Percentiles rank a stretch among this genome's conserved stretches.
phyloP scores from a whole-genome alignment of 192 early-diverging fungal genomes.

The Pilobolus umbonatus region DNA sequence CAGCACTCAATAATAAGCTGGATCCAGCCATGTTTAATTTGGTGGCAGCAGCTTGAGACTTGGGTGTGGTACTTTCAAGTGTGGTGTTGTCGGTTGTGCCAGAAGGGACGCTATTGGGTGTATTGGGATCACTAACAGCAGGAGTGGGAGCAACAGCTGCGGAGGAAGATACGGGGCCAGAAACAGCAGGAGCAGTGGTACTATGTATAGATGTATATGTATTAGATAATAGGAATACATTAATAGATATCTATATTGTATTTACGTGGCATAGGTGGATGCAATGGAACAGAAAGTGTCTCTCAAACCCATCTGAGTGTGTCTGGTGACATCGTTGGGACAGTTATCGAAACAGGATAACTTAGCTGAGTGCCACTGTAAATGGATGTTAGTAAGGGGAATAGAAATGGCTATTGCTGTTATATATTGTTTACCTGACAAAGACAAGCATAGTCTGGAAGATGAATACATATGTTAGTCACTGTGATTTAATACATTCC shows the following conservation, averaged over 20 bases:
- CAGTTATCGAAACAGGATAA: slow-evolving; percentile 29
- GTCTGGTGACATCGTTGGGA: slow-evolving; percentile 4
- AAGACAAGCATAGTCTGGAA: slow-evolving; percentile 29
- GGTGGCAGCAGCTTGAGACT: too few species aligned
- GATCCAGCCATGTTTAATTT: not conserved
- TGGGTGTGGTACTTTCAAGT: not conserved
- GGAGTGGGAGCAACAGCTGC: not conserved
- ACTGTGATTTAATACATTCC: not conserved
- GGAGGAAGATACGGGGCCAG: not conserved
- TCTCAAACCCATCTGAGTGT: not conserved
- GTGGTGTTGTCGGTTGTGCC: not conserved
- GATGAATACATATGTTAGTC: not conserved
- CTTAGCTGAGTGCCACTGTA: slow-evolving; percentile 27
- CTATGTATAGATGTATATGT: not conserved
- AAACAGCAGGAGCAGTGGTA: not conserved
- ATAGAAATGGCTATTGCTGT: not conserved
- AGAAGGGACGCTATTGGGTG: too few species aligned
- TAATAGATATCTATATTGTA: not conserved
- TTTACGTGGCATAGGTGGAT: slow-evolving; percentile 9
- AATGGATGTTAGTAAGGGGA: not conserved
- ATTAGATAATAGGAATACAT: not conserved
- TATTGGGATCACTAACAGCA: not conserved
- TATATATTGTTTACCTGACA: slow-evolving; percentile 25
- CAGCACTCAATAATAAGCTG: not conserved
- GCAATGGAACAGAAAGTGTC: slow-evolving; percentile 18